Percentiles rank a stretch among this genome's conserved stretches.
Conservation (phyloP, 2,329 filamentous ascomycete species). For the Gnomoniopsis sp. region DNA sequence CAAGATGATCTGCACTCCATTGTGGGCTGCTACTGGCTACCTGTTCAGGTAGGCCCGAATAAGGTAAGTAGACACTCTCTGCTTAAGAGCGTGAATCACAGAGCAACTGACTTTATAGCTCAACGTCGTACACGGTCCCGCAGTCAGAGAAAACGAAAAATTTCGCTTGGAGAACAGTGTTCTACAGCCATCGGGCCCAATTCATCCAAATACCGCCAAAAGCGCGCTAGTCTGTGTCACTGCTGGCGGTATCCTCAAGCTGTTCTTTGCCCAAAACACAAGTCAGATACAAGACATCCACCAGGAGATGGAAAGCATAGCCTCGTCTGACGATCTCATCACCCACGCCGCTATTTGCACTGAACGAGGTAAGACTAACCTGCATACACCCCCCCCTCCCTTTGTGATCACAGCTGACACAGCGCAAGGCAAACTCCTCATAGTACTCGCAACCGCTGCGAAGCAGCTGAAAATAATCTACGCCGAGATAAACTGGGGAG, state of each 20-base stretch:
- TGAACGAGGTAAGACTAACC: constrained; percentile 59
- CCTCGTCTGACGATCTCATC: constrained; percentile 69
- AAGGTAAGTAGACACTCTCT: constrained; percentile 20
- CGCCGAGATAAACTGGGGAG: constrained; percentile 71
- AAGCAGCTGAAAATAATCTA: constrained; percentile 72
- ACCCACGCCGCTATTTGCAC: constrained; percentile 75
- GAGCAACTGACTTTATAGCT: constrained; percentile 29
- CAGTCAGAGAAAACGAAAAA: constrained; percentile 55
- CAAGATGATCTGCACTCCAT: constrained; percentile 73
- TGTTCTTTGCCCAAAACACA: constrained; percentile 75
- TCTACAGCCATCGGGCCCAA: constrained; percentile 65
- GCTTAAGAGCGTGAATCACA: background rate
- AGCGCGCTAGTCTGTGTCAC: constrained; percentile 76
- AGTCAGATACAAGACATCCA: constrained; percentile 68
- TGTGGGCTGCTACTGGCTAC: constrained; percentile 84
- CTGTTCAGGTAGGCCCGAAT: constrained; percentile 38
- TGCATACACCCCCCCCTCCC: background rate
- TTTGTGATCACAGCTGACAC: constrained; percentile 26
- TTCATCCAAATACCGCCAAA: constrained; percentile 67
- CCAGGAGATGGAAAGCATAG: constrained; percentile 70
- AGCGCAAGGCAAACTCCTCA: constrained; percentile 49
- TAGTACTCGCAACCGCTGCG: constrained; percentile 66
- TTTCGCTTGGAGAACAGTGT: constrained; percentile 70
- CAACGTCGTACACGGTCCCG: constrained; percentile 55
- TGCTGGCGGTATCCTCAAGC: constrained; percentile 66